Base-by-base conservation (phyloP, 208 protist species). In the Acanthamoeba castellanii region DNA sequence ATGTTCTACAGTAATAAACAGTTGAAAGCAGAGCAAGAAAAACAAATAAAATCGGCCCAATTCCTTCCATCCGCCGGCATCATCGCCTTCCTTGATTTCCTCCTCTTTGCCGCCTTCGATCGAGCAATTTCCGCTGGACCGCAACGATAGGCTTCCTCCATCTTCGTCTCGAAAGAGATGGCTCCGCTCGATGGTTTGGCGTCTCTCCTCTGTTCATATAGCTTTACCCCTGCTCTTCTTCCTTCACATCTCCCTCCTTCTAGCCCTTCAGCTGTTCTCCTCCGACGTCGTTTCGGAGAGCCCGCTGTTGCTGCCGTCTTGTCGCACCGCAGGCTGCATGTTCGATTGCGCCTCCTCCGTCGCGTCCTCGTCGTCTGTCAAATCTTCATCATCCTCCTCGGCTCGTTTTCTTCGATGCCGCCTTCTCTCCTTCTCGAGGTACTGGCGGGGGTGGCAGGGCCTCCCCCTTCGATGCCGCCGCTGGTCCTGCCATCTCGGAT, bases 391-490 rank as follows among this genome's bases (percentile, higher is more conserved):
- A 20, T 82, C 74, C 9, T 52, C 74, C 0, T 37, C 42, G 7
- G 66, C 66, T 72, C 45, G 74, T 55, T 20, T 82, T 82, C 74
- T 82, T 82, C 9, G 74, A 82, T 27, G 74, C 74, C 6, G 74
- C 74, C 74, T 82, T 82, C 37, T 82, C 74, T 20, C 74, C 59
- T 66, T 66, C 59, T 66, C 59, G 59, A 37, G 66, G 66, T n/a
- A n/a, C 30, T 37, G 66, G 66, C 30, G 66, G 66, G 8, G 66
- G 66, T 37, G 66, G 66, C 5, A 72, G 30, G 20, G 66, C 25
- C 34, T 66, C 59, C 25, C 7, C 22, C 20, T 66, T n/a, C 30
- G 66, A 13, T 30, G 72, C 37, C 45, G 74, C 74, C 2, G 74
- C 45, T n/a, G 74, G 45, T 55, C 66, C 66, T n/a, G 66, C 66